Base-by-base conservation (phyloP, 768 basidiomycete species). In the Auriscalpium vulgare region DNA sequence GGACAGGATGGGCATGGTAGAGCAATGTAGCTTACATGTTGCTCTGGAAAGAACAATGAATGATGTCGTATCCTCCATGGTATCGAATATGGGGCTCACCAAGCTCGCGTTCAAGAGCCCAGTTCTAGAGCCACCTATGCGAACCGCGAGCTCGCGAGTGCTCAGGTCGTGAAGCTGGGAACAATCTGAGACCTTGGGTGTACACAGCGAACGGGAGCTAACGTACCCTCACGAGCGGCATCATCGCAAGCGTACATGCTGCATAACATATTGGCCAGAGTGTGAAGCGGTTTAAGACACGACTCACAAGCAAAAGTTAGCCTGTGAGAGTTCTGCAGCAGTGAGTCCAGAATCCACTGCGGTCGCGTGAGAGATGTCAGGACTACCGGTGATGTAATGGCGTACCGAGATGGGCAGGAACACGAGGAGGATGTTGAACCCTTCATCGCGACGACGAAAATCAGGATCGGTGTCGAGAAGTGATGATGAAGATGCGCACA, bases 41-140 rank as follows among this genome's bases (percentile, higher is more conserved):
- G 54, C 81, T 84, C 87, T 88, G 37, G 60, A 21, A 50, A 35
- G 37, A 34, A 45, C 66, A 75, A 58, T 44, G 17, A 50, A n/a
- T 34, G 7, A 5, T 7, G 29, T 29, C 29, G 29, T 29, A 7
- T 29, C 29, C 29, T 29, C 7, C 29, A 2, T 4, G 2, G 4
- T 29, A 29, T 29, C 29, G 29, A 29, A 29, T 29, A 7, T 8
- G 34, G 11, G 13, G 65, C 78, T 50, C 66, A 88, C 87, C 82
- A 90, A 74, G 67, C 83, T 88, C 44, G 88, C 89, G 61, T 92
- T 92, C 36, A 93, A 71, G 17, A 95, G 74, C 0, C 88, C 91
- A 0, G 89, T 83, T 63, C 81, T 84, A 14, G 85, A 74, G 19
- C 88, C 87, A 3, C 91, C 91, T 23, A 92, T 79, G 46, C 91